Evolutionary conservation across 1,284 basidiomycete species (phyloP), one percentile per base, ranked within the genome.

Genomic region (Pisolithus thermaeus): DNA sequence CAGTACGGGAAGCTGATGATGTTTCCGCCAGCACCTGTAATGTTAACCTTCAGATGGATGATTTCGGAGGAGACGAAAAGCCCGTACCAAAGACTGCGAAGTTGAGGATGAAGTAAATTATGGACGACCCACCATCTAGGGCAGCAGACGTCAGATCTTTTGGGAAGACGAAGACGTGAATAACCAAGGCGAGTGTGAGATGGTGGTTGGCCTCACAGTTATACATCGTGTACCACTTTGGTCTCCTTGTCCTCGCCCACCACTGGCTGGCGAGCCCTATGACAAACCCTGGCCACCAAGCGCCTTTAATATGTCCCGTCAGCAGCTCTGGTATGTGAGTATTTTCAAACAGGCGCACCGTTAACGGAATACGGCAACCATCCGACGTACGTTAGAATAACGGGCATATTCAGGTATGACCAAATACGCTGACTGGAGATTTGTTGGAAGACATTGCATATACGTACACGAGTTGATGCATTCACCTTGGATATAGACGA

Each of bases 311-410:
- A n/a, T 22, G 23, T 12, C n/a, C 32, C 39, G 28, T 53, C 3
- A 49, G 38, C 35, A 54, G 38, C 30, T 45, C 11, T 44, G 3
- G 48, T 52, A 20, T 51, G 59, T 63, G 62, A 67, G 67, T 64
- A 2, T 45, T 9, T 25, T 25, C 28, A 37, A 16, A 32, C 12
- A 7, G n/a, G 75, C 66, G 73, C 71, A 46, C 78, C 78, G 58
- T 80, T 80, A 42, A 80, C 78, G 1, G 77, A 79, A 64, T 77
- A 80, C 7, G 78, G 77, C 44, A 80, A 66, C 64, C 68, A 79
- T 45, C 78, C 78, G 46, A 78, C 73, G 61, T 79, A 79, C 42
- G 75, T 70, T 36, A 73, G 60, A 49, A 79, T 63, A 53, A 80
- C 74, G 5, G 78, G 77, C 41, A 75, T 67, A 60, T 79, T 75